Percentiles rank a stretch among this genome's conserved stretches.
Evolutionary conservation across 805 yeast genomes (phyloP).

Genomic region (Blastobotrys parvus): DNA sequence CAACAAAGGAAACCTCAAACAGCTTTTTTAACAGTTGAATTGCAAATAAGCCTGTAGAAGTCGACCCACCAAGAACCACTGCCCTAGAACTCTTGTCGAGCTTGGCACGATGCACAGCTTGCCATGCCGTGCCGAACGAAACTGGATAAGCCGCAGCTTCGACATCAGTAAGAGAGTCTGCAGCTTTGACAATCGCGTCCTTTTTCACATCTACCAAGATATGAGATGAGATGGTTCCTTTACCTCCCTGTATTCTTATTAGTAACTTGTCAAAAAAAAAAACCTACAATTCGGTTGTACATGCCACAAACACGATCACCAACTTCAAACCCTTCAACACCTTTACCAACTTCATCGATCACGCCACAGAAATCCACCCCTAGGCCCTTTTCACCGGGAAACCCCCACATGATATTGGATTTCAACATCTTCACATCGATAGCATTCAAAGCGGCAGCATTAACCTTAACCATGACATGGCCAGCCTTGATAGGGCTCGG

Average conservation of each 20-base stretch:
- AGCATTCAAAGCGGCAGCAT: conserved; percentile 56
- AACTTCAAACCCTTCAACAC: conserved; percentile 32
- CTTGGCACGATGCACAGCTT: conserved; percentile 30
- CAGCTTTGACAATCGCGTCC: conserved; percentile 43
- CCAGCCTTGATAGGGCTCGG: conserved; percentile 40
- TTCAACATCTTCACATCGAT: conserved; percentile 54
- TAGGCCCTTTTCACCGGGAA: conserved; percentile 49
- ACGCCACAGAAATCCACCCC: conserved; percentile 67
- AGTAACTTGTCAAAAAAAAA: too few relatives aligned
- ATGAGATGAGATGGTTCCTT: conserved; percentile 53
- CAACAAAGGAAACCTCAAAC: conserved; percentile 42
- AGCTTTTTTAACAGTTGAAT: conserved; percentile 48
- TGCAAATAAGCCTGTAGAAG: conserved; percentile 54
- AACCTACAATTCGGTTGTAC: conserved; percentile 40
- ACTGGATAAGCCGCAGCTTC: conserved; percentile 63
- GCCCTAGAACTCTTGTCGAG: conserved; percentile 41
- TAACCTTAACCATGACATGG: conserved; percentile 49
- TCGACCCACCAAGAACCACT: conserved; percentile 65
- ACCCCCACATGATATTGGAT: conserved; percentile 30
- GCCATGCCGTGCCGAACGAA: conserved; percentile 55
- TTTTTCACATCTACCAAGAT: conserved; percentile 44
- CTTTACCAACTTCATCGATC: conserved; percentile 46
- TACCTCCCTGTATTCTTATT: too few relatives aligned
- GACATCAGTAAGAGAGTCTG: conserved; percentile 37
- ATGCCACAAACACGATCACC: conserved; percentile 66